Percentiles rank a stretch among this genome's conserved stretches.
phyloP scores from a whole-genome alignment of 768 basidiomycete species.

The Leucosporidium scottii region DNA sequence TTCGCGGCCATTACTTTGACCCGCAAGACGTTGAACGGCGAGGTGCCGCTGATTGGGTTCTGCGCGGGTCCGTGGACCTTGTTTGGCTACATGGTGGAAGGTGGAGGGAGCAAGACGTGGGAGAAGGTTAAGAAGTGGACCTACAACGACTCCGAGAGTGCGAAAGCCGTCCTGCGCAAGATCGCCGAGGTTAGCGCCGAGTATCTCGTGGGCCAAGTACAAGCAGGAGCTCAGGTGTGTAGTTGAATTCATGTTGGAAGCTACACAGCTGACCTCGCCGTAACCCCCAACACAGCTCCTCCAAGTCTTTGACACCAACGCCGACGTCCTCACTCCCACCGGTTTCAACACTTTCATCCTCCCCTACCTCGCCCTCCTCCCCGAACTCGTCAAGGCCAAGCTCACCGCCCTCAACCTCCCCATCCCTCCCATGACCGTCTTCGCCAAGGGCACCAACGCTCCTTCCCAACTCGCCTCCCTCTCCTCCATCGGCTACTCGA shows the following conservation, averaged over 20 bases:
- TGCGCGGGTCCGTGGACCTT: conserved; percentile 97
- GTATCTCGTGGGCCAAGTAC: conserved; percentile 83
- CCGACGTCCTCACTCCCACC: conserved; percentile 79
- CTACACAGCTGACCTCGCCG: background rate
- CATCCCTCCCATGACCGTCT: conserved; percentile 73
- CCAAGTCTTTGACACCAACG: conserved; percentile 97
- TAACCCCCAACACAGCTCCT: conserved; percentile 58
- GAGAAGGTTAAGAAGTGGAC: conserved; percentile 91
- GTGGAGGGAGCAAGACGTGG: conserved; percentile 82
- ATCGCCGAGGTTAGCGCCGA: conserved; percentile 87
- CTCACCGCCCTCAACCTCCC: conserved; percentile 55
- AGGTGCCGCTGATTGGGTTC: conserved; percentile 94
- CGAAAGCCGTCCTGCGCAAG: conserved; percentile 63
- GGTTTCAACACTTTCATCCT: conserved; percentile 79
- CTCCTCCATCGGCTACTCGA: conserved; percentile 69
- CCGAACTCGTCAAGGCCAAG: conserved; percentile 56
- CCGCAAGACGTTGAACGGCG: conserved; percentile 67
- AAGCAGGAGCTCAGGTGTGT: conserved; percentile 88
- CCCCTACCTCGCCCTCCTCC: conserved; percentile 68
- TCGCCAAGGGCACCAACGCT: conserved; percentile 87
- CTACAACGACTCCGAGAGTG: conserved; percentile 79
- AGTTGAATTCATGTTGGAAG: background rate
- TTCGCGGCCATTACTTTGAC: conserved; percentile 86
- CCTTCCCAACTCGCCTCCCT: conserved; percentile 51
- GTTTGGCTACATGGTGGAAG: conserved; percentile 97